Evolutionary conservation across 2,329 filamentous ascomycete genomes (phyloP).

Genomic region (Cladorrhinum sp.): DNA sequence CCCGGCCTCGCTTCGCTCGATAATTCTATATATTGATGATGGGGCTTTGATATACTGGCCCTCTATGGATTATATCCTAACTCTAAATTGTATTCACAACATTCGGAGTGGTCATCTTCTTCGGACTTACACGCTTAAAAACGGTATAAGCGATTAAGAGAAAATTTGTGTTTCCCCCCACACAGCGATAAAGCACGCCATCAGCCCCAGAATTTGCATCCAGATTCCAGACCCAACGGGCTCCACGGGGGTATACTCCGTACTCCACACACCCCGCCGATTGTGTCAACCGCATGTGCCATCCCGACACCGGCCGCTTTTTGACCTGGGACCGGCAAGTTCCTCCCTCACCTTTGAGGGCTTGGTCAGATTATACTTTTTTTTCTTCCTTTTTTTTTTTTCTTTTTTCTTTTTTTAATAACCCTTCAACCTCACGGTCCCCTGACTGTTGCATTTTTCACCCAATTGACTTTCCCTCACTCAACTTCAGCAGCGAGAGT

Average conservation of each 20-base stretch:
- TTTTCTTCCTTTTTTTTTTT: neutral
- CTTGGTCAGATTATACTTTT: too few relatives aligned
- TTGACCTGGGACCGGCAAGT: neutral
- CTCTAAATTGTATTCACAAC: too few relatives aligned
- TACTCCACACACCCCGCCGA: neutral
- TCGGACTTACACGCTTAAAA: too few relatives aligned
- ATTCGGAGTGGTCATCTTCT: too few relatives aligned
- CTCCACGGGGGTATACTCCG: too few relatives aligned
- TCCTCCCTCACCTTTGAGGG: neutral
- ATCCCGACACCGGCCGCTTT: conserved; percentile 1
- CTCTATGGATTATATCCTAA: too few relatives aligned
- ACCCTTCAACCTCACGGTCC: neutral
- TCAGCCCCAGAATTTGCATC: neutral
- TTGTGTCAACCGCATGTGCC: neutral
- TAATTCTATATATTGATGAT: too few relatives aligned
- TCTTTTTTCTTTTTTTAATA: neutral
- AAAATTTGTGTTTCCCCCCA: neutral
- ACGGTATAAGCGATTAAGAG: neutral
- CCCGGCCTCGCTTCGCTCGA: too few relatives aligned
- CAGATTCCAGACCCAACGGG: neutral
- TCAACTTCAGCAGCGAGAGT: too few relatives aligned
- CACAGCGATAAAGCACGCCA: neutral
- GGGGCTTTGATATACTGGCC: too few relatives aligned
- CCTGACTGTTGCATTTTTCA: neutral
- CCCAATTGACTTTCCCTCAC: too few relatives aligned